Base-by-base conservation (phyloP, 2,329 filamentous ascomycete genomes). In the Lomentospora prolificans region DNA sequence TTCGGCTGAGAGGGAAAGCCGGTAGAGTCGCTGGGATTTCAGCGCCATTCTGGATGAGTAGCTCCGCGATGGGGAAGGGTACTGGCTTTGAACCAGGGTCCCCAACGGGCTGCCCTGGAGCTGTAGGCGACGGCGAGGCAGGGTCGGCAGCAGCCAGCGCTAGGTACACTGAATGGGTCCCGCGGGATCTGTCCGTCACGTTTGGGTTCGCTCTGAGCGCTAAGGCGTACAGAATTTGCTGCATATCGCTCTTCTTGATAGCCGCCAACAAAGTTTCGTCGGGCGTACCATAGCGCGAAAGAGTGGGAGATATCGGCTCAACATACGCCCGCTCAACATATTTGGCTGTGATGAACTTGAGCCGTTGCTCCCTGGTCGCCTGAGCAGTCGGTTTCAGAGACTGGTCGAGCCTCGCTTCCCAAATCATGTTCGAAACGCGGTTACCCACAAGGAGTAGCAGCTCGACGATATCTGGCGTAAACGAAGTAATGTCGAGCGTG, bases 401-500 rank as follows among this genome's bases (percentile, higher is more conserved):
- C 24, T 79, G 79, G 58, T 96, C 90, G 24, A 97, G 77, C 59
- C 75, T 88, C 12, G 90, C 86, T 73, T 99, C 94, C 90, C 91
- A 99, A 19, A 99, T 79, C 85, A 92, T 92, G 70, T 99, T 99
- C 63, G 91, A 94, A 53, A 96, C 84, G 53, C 91, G 84, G 68
- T 99, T 99, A 59, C 95, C 95, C 60, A 99, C 84, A 57, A 92
- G 84, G 57, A 96, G 76, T 44, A 99, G 79, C 51, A 99, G 80
- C 67, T 99, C 95, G 68, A 99, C 87, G 67, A 97, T 95, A 75
- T 99, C 95, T 63, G 89, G 86, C 3, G 94, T 97, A 69, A 99
- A 99, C 0, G 91, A 96, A 55, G 89, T 91, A 61, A 95, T 95
- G 67, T 99, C 94, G 44, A 99, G 79, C 0, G 94, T 99, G 44